Evolutionary conservation across 768 basidiomycete genomes (phyloP), one percentile per base, ranked within the genome.

Genomic region (Suillus brevipes): DNA sequence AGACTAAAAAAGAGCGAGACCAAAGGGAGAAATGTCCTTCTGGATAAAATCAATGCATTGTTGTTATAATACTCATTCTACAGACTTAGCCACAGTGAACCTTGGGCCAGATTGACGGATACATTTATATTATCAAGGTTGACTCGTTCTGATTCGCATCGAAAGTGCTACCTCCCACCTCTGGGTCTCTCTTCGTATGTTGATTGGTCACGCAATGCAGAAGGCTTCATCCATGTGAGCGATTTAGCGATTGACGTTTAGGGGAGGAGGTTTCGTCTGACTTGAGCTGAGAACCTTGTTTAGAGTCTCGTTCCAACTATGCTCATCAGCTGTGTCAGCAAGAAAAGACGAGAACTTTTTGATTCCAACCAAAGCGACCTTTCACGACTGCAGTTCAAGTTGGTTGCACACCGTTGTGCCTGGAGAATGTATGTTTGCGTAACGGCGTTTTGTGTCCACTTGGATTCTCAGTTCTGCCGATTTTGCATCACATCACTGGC

Each of bases 21-120:
- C 28, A 94, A 90, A 78, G 94, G 94, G 13, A 87, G 83, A 69
- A 83, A 82, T 42, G 80, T 94, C n/a, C 76, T 96, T 38, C 65
- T 89, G 66, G 89, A 89, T 70, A 90, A 81, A 68, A 68, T 85
- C 65, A 68, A 72, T 64, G 75, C 73, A 50, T 68, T 84, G 13
- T 70, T 56, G 52, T 74, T 25, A 45, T 64, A 31, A 42, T 62
- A 37, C 37, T 45, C 36, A 25, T 52, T 55, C 31, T 55, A 55
- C 38, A 42, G 8, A 42, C 20, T 1, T 59, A 31, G 18, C 18
- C 25, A 38, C 38, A 59, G 40, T 31, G 16, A 43, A 28, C 40
- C 5, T 42, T 10, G 37, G 6, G 16, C 6, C 25, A 18, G 53
- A n/a, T 58, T 18, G 14, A 18, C 16, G 1, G 38, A 40, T 42